phyloP scores from a whole-genome alignment of 1,284 basidiomycete genomes.

The Heterobasidion irregulare region DNA sequence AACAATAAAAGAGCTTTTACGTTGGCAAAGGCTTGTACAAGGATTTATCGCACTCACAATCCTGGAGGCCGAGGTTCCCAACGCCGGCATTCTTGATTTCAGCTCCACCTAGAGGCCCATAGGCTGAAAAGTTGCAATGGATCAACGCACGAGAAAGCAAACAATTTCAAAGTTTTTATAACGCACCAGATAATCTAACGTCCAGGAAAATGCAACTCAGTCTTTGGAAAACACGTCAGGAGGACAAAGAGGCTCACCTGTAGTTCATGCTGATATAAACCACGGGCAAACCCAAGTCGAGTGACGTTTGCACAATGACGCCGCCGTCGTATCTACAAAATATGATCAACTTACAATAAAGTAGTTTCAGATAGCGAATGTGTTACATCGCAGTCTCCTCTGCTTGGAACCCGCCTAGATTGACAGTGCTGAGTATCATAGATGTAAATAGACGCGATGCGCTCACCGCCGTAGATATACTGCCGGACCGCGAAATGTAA shows the following conservation, averaged over 20 bases:
- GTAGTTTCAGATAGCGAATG: too few relatives aligned
- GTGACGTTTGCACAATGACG: slow-evolving; percentile 37
- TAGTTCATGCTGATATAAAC: slow-evolving; percentile 53
- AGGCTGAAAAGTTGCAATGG: slow-evolving; percentile 17
- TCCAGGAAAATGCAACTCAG: too few relatives aligned
- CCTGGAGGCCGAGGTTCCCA: slow-evolving; percentile 45
- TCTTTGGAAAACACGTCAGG: not conserved
- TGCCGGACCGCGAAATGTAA: too few relatives aligned
- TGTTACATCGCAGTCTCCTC: too few relatives aligned
- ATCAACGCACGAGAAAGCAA: not conserved
- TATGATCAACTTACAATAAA: too few relatives aligned
- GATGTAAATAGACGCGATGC: too few relatives aligned
- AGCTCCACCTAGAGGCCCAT: slow-evolving; percentile 40
- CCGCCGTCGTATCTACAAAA: slow-evolving; percentile 24
- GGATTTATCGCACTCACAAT: slow-evolving; percentile 30
- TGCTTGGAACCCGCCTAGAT: too few relatives aligned
- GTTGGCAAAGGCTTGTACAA: not conserved
- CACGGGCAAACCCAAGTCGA: slow-evolving; percentile 35
- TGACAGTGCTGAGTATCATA: too few relatives aligned
- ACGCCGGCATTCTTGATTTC: slow-evolving; percentile 41
- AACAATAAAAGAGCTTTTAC: not conserved
- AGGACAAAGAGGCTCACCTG: slow-evolving; percentile 18
- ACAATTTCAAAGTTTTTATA: not conserved
- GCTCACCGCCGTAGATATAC: too few relatives aligned
- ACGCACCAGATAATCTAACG: not conserved